These are phyloP conservation scores for Hypoxylon intermedium DNA, from an alignment of 495 filamentous ascomycete species.

Conservation along the genomic window DNA sequence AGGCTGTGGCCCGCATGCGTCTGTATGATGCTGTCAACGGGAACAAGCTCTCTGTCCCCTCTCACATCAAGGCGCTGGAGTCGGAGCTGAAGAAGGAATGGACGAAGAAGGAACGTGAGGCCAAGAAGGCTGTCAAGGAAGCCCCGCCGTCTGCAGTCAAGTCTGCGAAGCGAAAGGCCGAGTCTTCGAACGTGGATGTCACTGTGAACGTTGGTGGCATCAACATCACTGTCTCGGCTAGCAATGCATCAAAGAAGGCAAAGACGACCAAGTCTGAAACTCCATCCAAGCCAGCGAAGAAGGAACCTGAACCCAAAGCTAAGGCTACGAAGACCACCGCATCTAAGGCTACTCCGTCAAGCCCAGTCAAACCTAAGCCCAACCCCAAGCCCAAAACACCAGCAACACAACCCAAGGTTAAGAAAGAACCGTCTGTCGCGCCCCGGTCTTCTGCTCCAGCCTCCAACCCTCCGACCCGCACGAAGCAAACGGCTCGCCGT, in stretches of 20 bases:
- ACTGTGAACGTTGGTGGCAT: constrained; percentile 33
- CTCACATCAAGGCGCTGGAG: constrained; percentile 50
- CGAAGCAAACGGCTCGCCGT: constrained; percentile 26
- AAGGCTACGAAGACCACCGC: constrained; percentile 13
- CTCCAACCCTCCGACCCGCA: constrained; percentile 3
- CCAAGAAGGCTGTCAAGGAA: constrained; percentile 47
- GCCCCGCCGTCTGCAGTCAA: constrained; percentile 9
- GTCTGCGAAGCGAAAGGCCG: constrained; percentile 45
- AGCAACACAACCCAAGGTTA: not conserved
- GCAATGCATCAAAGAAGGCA: constrained; percentile 22
- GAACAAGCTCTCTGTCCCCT: constrained; percentile 54
- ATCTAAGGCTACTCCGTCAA: not conserved
- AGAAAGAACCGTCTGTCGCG: not conserved
- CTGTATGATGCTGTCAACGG: constrained; percentile 59
- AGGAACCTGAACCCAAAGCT: constrained; percentile 13
- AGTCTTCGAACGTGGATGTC: constrained; percentile 30
- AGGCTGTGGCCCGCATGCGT: constrained; percentile 63
- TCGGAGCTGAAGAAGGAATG: constrained; percentile 62
- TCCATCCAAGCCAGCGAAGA: constrained; percentile 19
- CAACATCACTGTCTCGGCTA: constrained; percentile 36
- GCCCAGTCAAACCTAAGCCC: constrained; percentile 28
- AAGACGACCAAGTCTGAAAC: constrained; percentile 21
- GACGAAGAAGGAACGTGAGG: constrained; percentile 53
- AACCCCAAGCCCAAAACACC: constrained; percentile 13
- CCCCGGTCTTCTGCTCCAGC: constrained; percentile 5